Base-by-base conservation (phyloP, 1,284 basidiomycete species). In the Trametes polyzona region DNA sequence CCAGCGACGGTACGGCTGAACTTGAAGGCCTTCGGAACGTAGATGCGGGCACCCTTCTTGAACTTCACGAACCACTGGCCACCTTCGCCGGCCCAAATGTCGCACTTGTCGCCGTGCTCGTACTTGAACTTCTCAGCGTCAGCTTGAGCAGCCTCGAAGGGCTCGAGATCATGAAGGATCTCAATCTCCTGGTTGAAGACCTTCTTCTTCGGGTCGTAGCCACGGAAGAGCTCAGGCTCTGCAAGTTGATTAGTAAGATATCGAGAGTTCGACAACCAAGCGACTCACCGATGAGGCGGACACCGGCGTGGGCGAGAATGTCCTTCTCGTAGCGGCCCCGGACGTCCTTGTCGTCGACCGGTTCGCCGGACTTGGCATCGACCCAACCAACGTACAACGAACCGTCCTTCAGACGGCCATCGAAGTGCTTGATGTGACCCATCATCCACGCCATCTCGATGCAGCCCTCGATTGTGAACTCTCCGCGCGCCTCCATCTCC, bases 391-490 rank as follows among this genome's bases (percentile, higher is more conserved):
- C 96, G 71, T 98, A 92, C 39, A 96, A 81, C 41, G 89, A 85
- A 41, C 93, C 94, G 67, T 92, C 88, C 78, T 97, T 96, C 69
- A 99, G 84, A 59, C 93, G 92, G 19, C 96, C 97, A 67, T 99
- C 93, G 73, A 98, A 95, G 80, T 98, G 95, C 77, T 96, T 98
- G 84, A 98, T 98, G 76, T 87, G 87, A 42, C 97, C 96, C 93
- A 97, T 98, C 77, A 98, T 91, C 95, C 96, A 99, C 14, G 96
- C 96, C 90, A 99, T 96, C 80, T 99, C 96, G 68, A 99, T 97
- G 71, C 93, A 93, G 42, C 96, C 96, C 74, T 98, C 92, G 68
- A 98, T 96, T 7, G 95, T 95, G 75, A 97, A 91, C 70, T 95
- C 87, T 32, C 95, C 95, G 47, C 86, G 82, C 44, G 93, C 95